Percentiles rank a stretch among this genome's conserved stretches.
Evolutionary conservation across 2,329 filamentous ascomycete species (phyloP).

Genomic region (Cercospora janseana): DNA sequence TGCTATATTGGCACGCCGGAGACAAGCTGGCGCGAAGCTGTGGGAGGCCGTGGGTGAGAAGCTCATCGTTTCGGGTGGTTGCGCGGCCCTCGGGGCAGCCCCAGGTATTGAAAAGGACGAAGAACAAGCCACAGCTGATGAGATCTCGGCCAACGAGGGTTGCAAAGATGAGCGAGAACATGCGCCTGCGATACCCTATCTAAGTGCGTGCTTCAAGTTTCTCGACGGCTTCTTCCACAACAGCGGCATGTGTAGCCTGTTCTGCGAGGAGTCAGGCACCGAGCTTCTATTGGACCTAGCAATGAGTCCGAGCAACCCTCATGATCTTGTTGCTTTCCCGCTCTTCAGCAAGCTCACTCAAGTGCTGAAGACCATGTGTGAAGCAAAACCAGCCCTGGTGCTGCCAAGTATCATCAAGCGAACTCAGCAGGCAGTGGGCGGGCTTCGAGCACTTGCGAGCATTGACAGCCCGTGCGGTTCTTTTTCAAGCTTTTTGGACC

Average conservation of each 20-base stretch:
- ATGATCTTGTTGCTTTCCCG: conserved; percentile 65
- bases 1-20: conserved; percentile 63
- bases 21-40: conserved; percentile 76
- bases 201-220: conserved; percentile 75
- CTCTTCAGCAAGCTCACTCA: conserved; percentile 69
- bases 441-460: conserved; percentile 64
- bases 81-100: conserved; percentile 19
- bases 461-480: conserved; percentile 21
- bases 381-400: conserved; percentile 75
- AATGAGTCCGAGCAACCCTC: conserved; percentile 75
- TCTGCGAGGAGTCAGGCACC: conserved; percentile 76
- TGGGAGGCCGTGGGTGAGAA: conserved; percentile 49
- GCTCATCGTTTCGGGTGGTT: conserved; percentile 48
- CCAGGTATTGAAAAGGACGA: neutral
- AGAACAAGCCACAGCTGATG: neutral
- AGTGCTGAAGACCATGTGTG: conserved; percentile 74
- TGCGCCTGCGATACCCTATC: conserved; percentile 51
- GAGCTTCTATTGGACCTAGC: conserved; percentile 82
- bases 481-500: conserved; percentile 26
- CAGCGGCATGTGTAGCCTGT: conserved; percentile 65
- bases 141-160: conserved; percentile 29
- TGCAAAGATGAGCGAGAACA: conserved; percentile 41
- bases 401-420: conserved; percentile 78
- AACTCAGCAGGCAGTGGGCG: conserved; percentile 66
- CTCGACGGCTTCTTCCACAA: conserved; percentile 75